These are phyloP conservation scores for Diaporthe sp. DNA, from an alignment of 2,329 filamentous ascomycete genomes.

Conservation along the genomic window DNA sequence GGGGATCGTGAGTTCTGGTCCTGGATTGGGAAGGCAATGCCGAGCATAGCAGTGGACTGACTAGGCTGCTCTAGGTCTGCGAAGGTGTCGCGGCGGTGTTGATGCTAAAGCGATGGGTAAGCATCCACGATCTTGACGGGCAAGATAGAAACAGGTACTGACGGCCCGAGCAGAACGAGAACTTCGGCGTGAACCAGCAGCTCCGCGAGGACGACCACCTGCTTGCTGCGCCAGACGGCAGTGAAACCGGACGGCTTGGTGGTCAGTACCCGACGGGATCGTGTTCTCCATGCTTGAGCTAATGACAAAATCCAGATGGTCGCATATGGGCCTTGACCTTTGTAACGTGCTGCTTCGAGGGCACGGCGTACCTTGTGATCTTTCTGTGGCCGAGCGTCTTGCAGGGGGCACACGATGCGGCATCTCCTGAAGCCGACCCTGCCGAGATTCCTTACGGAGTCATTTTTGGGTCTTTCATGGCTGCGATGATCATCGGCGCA, in stretches of 20 bases:
- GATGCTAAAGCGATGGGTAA: slow-evolving; percentile 44
- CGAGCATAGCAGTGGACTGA: neutral
- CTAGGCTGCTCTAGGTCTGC: slow-evolving; percentile 36
- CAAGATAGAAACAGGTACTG: neutral
- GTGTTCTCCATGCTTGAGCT: neutral
- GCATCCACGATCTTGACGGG: neutral
- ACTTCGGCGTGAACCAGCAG: slow-evolving; percentile 28
- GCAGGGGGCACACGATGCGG: slow-evolving; percentile 41
- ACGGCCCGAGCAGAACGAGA: slow-evolving; percentile 31
- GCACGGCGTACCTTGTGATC: slow-evolving; percentile 46
- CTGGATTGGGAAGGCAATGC: too few relatives aligned
- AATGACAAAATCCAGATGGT: slow-evolving; percentile 36
- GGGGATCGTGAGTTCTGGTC: slow-evolving; percentile 44
- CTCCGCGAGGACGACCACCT: neutral
- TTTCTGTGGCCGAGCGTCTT: slow-evolving; percentile 47
- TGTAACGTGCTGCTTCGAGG: slow-evolving; percentile 47
- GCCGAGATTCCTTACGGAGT: slow-evolving; percentile 47
- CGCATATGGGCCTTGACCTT: slow-evolving; percentile 47
- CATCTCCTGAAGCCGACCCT: neutral
- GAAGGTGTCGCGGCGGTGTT: slow-evolving; percentile 42
- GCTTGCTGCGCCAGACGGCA: neutral
- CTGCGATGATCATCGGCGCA: slow-evolving; percentile 38
- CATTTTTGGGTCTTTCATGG: slow-evolving; percentile 65
- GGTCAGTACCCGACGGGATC: neutral
- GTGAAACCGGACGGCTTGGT: slow-evolving; percentile 21